A percentile compares a stretch with the other conserved stretches of the same genome.
Conservation (phyloP, 345 rosid genomes). For the Eucalyptus erythrocorys region DNA sequence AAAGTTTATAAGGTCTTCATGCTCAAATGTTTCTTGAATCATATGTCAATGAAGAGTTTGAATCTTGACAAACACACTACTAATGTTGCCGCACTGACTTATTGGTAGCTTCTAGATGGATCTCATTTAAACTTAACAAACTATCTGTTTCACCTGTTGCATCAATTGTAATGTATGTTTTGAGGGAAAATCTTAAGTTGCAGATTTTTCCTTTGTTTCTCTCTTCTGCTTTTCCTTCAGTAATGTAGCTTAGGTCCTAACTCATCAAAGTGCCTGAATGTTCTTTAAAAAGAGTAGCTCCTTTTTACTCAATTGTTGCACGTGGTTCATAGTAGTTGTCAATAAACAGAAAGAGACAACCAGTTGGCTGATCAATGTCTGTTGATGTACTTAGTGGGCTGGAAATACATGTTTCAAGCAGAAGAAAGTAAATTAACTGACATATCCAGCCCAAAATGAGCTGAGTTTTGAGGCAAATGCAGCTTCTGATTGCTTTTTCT, state of each 20-base stretch:
- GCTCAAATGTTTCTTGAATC: neutral
- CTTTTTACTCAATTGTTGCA: neutral
- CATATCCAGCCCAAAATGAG: neutral
- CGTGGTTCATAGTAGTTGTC: neutral
- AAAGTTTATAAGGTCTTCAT: neutral
- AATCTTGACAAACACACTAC: neutral
- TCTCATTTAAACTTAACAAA: neutral
- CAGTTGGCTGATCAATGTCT: neutral
- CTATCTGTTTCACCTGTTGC: neutral
- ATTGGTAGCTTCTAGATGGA: neutral
- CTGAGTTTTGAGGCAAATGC: neutral
- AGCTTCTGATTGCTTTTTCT: neutral
- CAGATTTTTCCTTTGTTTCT: neutral
- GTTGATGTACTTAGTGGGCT: neutral
- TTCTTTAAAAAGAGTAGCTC: neutral
- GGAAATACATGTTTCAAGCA: neutral
- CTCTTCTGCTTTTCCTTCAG: neutral
- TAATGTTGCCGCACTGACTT: neutral
- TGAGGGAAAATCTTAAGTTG: neutral
- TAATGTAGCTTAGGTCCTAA: neutral
- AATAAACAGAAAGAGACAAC: neutral
- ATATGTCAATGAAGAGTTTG: neutral
- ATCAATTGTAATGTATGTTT: neutral
- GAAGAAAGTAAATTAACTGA: neutral
- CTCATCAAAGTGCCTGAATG: neutral